These are phyloP conservation scores for Salix udensis DNA, from an alignment of 345 rosid species.

Conservation along the genomic window DNA sequence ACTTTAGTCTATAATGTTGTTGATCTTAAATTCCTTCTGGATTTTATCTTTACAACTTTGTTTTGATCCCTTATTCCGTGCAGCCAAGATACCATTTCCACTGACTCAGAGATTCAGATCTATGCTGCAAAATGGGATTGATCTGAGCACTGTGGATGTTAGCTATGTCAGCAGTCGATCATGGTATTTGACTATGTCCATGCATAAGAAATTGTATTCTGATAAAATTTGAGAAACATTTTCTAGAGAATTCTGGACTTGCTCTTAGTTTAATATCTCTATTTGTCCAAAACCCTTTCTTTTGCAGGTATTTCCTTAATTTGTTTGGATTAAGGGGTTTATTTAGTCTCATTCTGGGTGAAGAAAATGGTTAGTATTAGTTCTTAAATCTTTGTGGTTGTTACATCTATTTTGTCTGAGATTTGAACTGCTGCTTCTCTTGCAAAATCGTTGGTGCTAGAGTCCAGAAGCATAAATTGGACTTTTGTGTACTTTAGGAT, in stretches of 20 bases:
- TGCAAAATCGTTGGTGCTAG: not conserved
- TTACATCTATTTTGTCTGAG: slow-evolving; percentile 1
- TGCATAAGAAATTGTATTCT: not conserved
- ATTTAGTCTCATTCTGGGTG: slow-evolving; percentile 95
- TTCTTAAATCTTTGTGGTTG: not conserved
- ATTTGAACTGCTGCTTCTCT: not conserved
- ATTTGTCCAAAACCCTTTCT: slow-evolving; percentile 8
- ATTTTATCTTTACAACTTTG: slow-evolving; percentile 1
- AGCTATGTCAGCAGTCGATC: slow-evolving; percentile 99
- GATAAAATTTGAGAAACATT: not conserved
- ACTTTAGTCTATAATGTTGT: not conserved
- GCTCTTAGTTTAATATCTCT: slow-evolving; percentile 4
- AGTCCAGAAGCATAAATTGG: not conserved
- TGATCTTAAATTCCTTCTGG: too few species aligned
- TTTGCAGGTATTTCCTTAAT: slow-evolving; percentile 85
- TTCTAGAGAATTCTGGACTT: not conserved
- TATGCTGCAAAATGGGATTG: slow-evolving; percentile 99
- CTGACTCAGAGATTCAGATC: slow-evolving; percentile 96
- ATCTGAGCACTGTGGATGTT: slow-evolving; percentile 96
- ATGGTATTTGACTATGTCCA: slow-evolving; percentile 48
- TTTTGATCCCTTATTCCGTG: slow-evolving; percentile 14
- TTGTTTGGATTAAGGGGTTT: slow-evolving; percentile 96
- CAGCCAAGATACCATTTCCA: slow-evolving; percentile 98
- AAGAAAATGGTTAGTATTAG: slow-evolving; percentile 80
- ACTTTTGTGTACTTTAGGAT: not conserved